These are phyloP conservation scores for Gloeophyllum trabeum DNA, from an alignment of 768 basidiomycete genomes.

Conservation along the genomic window DNA sequence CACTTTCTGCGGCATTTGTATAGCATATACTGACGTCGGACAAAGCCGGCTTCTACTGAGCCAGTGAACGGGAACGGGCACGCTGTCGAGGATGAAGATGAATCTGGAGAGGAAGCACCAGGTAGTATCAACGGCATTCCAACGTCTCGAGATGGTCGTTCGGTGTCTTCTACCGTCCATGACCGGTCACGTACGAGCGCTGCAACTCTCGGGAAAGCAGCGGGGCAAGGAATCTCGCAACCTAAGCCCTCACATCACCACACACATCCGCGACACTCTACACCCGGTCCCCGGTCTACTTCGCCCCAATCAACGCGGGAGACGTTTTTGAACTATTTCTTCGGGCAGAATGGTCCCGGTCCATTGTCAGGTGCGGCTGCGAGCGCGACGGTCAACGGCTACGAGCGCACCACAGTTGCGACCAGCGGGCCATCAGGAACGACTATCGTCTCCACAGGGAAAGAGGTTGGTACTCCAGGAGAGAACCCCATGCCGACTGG, in stretches of 20 bases:
- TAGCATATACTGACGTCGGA: constrained; percentile 6
- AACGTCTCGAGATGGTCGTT: constrained; percentile 46
- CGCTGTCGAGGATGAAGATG: constrained; percentile 55
- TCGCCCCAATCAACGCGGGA: constrained; percentile 44
- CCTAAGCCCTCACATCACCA: too few species aligned
- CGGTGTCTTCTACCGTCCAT: constrained; percentile 67
- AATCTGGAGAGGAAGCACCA: constrained; percentile 40
- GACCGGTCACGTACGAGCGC: constrained; percentile 53
- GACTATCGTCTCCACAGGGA: constrained; percentile 39
- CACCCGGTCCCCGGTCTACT: constrained; percentile 11
- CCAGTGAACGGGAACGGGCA: constrained; percentile 40
- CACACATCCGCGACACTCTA: constrained; percentile 3
- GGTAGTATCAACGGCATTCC: constrained; percentile 41
- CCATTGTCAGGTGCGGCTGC: constrained; percentile 42
- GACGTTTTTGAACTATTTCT: constrained; percentile 95
- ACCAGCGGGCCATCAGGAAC: constrained; percentile 9
- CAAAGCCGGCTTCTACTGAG: constrained; percentile 55
- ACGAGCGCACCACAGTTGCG: constrained; percentile 7
- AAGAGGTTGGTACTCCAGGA: constrained; percentile 44
- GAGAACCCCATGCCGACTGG: constrained; percentile 44
- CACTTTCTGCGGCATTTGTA: background rate
- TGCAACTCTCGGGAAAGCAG: background rate
- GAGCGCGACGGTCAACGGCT: constrained; percentile 7
- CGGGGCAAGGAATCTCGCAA: constrained; percentile 25
- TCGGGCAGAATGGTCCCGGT: constrained; percentile 82